phyloP scores from a whole-genome alignment of 225 moss, liverwort and hornwort species.

The Thuidium tamariscinum region DNA sequence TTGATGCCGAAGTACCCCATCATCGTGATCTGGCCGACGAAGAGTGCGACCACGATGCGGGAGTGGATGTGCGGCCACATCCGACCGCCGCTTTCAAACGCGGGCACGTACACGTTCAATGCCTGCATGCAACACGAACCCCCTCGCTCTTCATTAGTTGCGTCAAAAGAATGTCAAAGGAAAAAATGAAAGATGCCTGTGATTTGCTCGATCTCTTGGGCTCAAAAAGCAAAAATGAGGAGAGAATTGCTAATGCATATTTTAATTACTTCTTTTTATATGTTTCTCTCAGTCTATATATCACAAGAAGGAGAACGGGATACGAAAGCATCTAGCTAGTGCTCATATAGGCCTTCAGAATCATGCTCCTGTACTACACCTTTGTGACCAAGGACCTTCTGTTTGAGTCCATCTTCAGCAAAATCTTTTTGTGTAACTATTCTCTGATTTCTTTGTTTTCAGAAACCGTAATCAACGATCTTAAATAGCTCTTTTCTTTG shows the following conservation, averaged over 20 bases:
- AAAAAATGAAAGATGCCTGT: background rate
- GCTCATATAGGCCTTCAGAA: background rate
- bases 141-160: background rate
- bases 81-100: slow-evolving; percentile 43
- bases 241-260: background rate
- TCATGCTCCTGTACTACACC: background rate
- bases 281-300: background rate
- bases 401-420: background rate
- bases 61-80: slow-evolving; percentile 63
- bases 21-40: slow-evolving; percentile 55
- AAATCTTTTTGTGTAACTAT: no score
- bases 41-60: slow-evolving; percentile 27
- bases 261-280: background rate
- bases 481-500: background rate
- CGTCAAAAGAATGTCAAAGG: background rate
- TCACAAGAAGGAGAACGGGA: background rate
- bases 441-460: background rate
- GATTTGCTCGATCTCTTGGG: background rate
- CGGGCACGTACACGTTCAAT: slow-evolving; percentile 43
- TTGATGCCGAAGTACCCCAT: slow-evolving; percentile 51
- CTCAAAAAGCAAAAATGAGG: background rate
- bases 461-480: background rate
- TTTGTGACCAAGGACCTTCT: background rate
- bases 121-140: slow-evolving; percentile 20
- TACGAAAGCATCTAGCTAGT: background rate